Evolutionary conservation across 352 stramenopile species (phyloP).

Genomic region (Globisporangium polare): DNA sequence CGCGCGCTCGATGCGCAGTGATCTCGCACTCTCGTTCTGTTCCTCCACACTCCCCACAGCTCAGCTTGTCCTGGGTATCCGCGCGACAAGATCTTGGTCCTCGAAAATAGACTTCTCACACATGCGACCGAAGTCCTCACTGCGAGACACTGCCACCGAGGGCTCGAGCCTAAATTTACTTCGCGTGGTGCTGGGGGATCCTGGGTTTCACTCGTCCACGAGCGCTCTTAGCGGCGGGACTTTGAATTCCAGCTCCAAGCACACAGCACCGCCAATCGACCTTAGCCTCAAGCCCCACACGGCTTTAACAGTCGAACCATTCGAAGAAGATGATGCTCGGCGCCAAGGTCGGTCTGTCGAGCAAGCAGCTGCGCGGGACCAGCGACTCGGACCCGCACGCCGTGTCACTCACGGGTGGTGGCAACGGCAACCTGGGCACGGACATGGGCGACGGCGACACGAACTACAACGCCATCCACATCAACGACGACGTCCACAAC

Average conservation of each 20-base stretch:
- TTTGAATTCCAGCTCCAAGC: slow-evolving; percentile 2
- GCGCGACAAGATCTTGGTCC: not conserved
- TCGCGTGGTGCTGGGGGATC: not conserved
- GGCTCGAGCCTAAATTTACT: not conserved
- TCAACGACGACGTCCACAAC: slow-evolving; percentile 1
- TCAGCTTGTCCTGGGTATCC: not conserved
- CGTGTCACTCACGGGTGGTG: not conserved
- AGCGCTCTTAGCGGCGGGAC: not conserved
- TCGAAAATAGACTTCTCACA: not conserved
- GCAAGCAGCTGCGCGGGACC: slow-evolving; percentile 5
- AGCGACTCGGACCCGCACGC: not conserved
- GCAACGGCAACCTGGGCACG: not conserved
- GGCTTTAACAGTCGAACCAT: too few species aligned
- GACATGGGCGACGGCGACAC: slow-evolving; percentile 19
- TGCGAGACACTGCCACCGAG: not conserved
- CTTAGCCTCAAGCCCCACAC: too few species aligned
- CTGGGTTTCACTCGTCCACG: not conserved
- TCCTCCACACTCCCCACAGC: too few species aligned
- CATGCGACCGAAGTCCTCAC: not conserved
- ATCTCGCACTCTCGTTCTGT: too few species aligned
- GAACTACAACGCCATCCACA: slow-evolving; percentile 18
- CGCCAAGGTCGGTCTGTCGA: slow-evolving; percentile 6
- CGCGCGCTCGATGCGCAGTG: too few species aligned
- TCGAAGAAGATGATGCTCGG: slow-evolving; percentile 11
- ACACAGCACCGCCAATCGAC: not conserved